Percentiles rank a stretch among this genome's conserved stretches.
These are phyloP conservation scores for Marasmius fiardii DNA, from an alignment of 1,284 basidiomycete species.

Conservation along the genomic window DNA sequence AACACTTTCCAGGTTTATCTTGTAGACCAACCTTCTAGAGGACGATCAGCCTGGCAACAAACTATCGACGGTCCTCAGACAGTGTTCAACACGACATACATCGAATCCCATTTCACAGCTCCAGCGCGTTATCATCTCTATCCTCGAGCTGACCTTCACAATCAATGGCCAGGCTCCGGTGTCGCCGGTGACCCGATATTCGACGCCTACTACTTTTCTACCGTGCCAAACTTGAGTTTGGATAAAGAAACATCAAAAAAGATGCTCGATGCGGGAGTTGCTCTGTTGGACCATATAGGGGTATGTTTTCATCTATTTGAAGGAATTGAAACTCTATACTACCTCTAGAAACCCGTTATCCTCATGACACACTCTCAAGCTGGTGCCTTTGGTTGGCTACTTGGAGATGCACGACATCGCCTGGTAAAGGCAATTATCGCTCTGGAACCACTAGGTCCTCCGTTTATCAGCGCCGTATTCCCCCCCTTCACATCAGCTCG, in stretches of 20 bases:
- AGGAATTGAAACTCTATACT: not conserved
- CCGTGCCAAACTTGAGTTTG: constrained; percentile 1
- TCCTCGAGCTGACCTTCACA: constrained; percentile 27
- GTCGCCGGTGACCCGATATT: constrained; percentile 24
- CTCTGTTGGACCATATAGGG: constrained; percentile 3
- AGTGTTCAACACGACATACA: constrained; percentile 9
- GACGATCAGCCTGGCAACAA: constrained; percentile 26
- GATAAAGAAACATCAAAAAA: constrained; percentile 1
- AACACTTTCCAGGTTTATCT: constrained; percentile 24
- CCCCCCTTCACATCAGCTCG: constrained; percentile 26
- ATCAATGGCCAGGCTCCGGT: constrained; percentile 30
- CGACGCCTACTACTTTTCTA: constrained; percentile 26
- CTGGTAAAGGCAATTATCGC: constrained; percentile 42
- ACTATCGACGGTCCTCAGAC: constrained; percentile 21
- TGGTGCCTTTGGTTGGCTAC: constrained; percentile 43
- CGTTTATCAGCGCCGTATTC: constrained; percentile 44
- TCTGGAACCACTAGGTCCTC: constrained; percentile 45
- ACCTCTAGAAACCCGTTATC: constrained; percentile 32
- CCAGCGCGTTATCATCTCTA: constrained; percentile 22
- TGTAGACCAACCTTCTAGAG: constrained; percentile 30
- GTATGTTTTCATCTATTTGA: not conserved
- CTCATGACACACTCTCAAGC: constrained; percentile 47
- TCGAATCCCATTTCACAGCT: constrained; percentile 19
- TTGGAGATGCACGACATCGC: constrained; percentile 42
- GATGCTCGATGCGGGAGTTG: not conserved